These are phyloP conservation scores for Diospyros lotus DNA, from an alignment of 148 eudicot genomes.

Conservation along the genomic window DNA sequence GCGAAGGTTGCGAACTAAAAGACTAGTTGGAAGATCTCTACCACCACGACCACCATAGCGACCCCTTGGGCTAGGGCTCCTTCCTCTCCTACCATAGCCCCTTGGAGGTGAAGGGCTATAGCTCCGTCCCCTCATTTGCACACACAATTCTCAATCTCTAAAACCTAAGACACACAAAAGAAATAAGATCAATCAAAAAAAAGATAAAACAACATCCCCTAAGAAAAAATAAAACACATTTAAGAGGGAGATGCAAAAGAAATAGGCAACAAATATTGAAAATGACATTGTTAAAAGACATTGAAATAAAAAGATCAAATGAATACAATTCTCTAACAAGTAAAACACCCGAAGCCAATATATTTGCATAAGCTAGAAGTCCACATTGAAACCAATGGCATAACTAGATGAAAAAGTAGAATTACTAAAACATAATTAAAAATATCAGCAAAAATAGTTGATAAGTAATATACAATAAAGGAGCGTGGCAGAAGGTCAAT, in stretches of 20 bases:
- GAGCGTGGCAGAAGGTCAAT: too few relatives aligned
- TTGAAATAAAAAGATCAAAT: too few relatives aligned
- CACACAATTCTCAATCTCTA: neutral
- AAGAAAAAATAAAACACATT: too few relatives aligned
- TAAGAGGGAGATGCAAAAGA: neutral
- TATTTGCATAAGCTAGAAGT: too few relatives aligned
- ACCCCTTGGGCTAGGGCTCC: slow-evolving; percentile 82
- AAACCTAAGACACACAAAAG: neutral
- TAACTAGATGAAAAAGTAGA: too few relatives aligned
- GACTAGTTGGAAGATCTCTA: slow-evolving; percentile 86
- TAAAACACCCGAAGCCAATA: too few relatives aligned
- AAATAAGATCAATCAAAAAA: neutral
- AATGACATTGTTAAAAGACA: neutral
- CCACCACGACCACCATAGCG: slow-evolving; percentile 65
- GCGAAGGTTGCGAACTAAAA: slow-evolving; percentile 90
- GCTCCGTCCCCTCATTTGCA: slow-evolving; percentile 82
- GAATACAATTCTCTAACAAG: too few relatives aligned
- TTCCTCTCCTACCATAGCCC: slow-evolving; percentile 75
- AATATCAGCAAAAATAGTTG: too few relatives aligned
- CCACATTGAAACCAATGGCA: too few relatives aligned
- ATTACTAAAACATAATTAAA: too few relatives aligned
- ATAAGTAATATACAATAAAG: too few relatives aligned
- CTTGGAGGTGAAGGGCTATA: slow-evolving; percentile 90
- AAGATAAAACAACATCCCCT: neutral
- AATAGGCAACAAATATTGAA: neutral